Evolutionary conservation across 2,329 filamentous ascomycete genomes (phyloP), one percentile per base, ranked within the genome.

Genomic region (Ceratocystis destructans): DNA sequence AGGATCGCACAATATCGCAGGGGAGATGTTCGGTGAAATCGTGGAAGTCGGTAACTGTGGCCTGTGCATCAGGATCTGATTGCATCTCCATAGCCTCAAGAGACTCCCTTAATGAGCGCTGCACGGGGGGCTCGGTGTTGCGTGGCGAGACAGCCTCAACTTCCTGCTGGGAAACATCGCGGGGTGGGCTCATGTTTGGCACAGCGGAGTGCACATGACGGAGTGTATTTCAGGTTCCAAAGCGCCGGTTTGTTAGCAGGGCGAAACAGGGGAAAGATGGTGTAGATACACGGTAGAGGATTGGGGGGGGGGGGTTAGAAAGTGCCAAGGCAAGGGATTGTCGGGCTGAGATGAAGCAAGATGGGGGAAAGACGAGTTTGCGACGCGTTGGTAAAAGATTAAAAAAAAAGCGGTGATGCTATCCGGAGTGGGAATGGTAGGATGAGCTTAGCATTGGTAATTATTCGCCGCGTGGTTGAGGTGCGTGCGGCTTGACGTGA

Each of bases 1-100:
- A 76, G 28, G 85, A 87, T 67, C 86, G 83, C 69, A 81, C 78
- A 71, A 88, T 81, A 72, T 88, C 86, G 63, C 84, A 83, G 10
- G 85, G 84, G 0, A 88, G 80, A 74, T 87, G 86, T 73, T 88
- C 86, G 70, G 84, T 87, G 70, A 85, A 85, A 72, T 87, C 85
- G 73, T 87, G 81, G 72, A 87, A 87, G 73, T 87, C 85, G 68
- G 83, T 86, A 20, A 87, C 81, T n/a, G 84, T 87, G 5, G 85
- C 84, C 71, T 87, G 84, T 31, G 83, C 83, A 76, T 88, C 85
- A 5, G 85, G 85, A 69, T 87, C 85, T 64, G 80, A 79, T 70
- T 82, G 81, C 72, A 81, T 76, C 67, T 78, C 77, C 69, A 83
- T 76, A 1, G 79, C 74, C 66, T 75, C 75, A 66, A 80, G 75